Evolutionary conservation across 2,329 filamentous ascomycete genomes (phyloP), one percentile per base, ranked within the genome.

Genomic region (Coniella vitis): DNA sequence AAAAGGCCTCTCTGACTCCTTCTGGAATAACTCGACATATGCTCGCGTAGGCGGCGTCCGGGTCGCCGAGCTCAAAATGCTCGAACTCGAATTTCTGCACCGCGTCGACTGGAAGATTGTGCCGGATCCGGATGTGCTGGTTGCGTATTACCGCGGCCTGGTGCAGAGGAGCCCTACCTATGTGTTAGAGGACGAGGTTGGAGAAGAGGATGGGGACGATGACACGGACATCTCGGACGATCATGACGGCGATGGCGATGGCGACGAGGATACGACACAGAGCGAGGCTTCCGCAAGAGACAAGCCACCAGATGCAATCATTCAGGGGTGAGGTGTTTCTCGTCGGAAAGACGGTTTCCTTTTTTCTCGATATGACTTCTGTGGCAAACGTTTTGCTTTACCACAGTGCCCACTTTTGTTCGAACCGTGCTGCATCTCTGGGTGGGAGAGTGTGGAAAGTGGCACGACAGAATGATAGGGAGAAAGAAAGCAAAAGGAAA

Each of bases 11-110:
- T 96, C 90, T 29, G 93, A 98, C 65, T 90, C 87, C 25, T 98
- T 98, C 65, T 96, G 93, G 90, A 97, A 95, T 54, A 98, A 98
- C 67, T 88, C 88, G 22, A 95, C 91, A 1, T 98, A 98, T 64
- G 90, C 93, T 34, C 79, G 89, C 48, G 90, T 98, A 1, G 93
- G 93, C 4, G 93, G 93, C 54, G 90, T 98, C 43, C 90, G 88
- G 56, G 76, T 96, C 34, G 83, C 86, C 42, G 93, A 98, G 66
- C 71, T 98, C 55, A 94, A 93, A 51, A 73, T 96, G 49, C 72
- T 98, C 9, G 93, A 98, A 65, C 75, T 98, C 25, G 93, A 98
- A 60, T 95, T 98, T 57, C 71, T 98, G 29, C 89, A 90, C 62
- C 78, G 88, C 46, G 86, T 98, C 22, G 88, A 96, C 61, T 98